Conservation (phyloP, 2,329 filamentous ascomycete species). For the Sphaerulina musiva region DNA sequence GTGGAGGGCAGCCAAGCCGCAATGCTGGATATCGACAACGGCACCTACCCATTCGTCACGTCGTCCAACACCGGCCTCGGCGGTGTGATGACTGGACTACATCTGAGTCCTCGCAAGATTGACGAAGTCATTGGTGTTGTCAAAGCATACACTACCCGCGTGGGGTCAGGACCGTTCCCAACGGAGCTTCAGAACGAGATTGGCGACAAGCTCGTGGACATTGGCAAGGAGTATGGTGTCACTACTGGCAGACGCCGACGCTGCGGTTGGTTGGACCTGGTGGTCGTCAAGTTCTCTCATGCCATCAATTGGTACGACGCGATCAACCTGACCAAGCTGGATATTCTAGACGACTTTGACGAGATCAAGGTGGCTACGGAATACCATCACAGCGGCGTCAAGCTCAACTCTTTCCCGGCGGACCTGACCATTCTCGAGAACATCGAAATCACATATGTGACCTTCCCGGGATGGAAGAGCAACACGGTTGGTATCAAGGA, state of each 20-base stretch:
- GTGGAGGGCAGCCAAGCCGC: conserved; percentile 64
- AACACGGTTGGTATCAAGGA: conserved; percentile 54
- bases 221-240: conserved; percentile 52
- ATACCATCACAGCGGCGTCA: conserved; percentile 55
- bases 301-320: conserved; percentile 61
- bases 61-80: conserved; percentile 55
- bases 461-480: conserved; percentile 62
- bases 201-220: conserved; percentile 51
- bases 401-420: conserved; percentile 58
- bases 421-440: conserved; percentile 53
- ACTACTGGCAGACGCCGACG: conserved; percentile 56
- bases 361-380: conserved; percentile 68
- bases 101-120: conserved; percentile 55
- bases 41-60: conserved; percentile 57
- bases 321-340: conserved; percentile 60
- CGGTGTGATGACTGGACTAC: conserved; percentile 58
- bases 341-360: conserved; percentile 66
- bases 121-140: conserved; percentile 59
- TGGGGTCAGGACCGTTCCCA: conserved; percentile 58
- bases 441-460: conserved; percentile 61
- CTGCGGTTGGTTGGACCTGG: conserved; percentile 62
- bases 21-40: conserved; percentile 61
- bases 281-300: conserved; percentile 60
- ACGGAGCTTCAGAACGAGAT: conserved; percentile 56
- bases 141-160: conserved; percentile 59